Evolutionary conservation across 148 eudicot genomes (phyloP), one percentile per base, ranked within the genome.

Genomic region (Silene conica): DNA sequence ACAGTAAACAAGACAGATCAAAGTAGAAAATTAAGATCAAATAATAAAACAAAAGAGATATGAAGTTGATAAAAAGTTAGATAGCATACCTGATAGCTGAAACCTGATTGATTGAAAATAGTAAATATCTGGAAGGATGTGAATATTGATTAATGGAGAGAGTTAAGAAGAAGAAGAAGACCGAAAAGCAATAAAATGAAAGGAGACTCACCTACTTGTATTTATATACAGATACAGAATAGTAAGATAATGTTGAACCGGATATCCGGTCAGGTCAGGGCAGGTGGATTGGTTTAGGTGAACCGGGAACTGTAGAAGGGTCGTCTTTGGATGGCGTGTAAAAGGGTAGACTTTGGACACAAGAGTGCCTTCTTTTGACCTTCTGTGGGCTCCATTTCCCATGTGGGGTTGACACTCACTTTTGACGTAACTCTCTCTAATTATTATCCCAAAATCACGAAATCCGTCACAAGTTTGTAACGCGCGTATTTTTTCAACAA

Each of bases 301-400:
- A 48, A 63, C 75, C 57, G 69, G 73, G 23, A 28, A 54, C 13
- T 78, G 48, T 26, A 74, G 6, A 26, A 31, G 73, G 73, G 82
- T 76, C 75, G 75, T 59, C 59, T 63, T 41, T 46, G 74, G 73
- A 57, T 80, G 82, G 73, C 82, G 82, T 80, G 82, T 76, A 23
- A 66, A 74, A 71, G 76, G 79, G 76, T 71, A 75, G 76, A 75
- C 73, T 75, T 70, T 63, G 50, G 5, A 13, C 19, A 21, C 8
- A 66, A 9, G 55, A 54, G 77, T 14, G 70, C 46, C 28, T 38
- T 50, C 60, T 75, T 79, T 79, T 64, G 61, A 43, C 74, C 67
- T 63, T 15, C 14, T 5, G 21, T 66, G 69, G 82, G 79, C 16
- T 45, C 82, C 79, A 71, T 46, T 13, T 25, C 3, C 72, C 79